phyloP scores from a whole-genome alignment of 768 basidiomycete species.

The Boletus barrowsii region DNA sequence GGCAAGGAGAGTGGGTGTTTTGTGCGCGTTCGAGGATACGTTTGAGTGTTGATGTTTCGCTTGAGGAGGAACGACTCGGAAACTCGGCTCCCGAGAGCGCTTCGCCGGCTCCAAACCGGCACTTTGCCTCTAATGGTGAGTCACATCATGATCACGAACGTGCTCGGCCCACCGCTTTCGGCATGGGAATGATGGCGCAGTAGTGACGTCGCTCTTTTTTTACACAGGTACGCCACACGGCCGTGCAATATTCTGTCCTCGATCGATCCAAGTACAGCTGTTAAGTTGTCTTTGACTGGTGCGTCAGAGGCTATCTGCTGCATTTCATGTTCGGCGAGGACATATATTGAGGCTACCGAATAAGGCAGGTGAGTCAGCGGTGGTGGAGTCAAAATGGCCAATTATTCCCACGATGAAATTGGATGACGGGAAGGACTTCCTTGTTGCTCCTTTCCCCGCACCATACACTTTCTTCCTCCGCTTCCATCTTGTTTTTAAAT shows the following conservation, averaged over 20 bases:
- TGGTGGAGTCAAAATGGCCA: background rate
- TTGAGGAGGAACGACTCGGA: background rate
- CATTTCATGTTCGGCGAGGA: too few relatives aligned
- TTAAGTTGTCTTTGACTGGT: too few relatives aligned
- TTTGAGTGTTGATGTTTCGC: background rate
- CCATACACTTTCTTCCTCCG: background rate
- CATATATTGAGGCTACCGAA: too few relatives aligned
- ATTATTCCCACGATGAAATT: conserved; percentile 19
- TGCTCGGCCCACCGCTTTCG: background rate
- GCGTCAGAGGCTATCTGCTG: too few relatives aligned
- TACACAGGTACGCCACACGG: background rate
- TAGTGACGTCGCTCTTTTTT: background rate
- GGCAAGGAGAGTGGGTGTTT: too few relatives aligned
- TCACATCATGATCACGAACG: background rate
- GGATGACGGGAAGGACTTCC: conserved; percentile 6
- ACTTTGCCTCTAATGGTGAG: too few relatives aligned
- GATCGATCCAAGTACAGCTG: too few relatives aligned
- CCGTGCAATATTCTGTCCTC: background rate
- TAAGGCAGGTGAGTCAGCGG: background rate
- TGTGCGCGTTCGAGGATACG: too few relatives aligned
- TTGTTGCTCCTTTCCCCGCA: conserved; percentile 17
- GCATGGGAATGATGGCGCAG: background rate
- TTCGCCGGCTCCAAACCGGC: background rate
- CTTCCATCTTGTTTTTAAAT: background rate
- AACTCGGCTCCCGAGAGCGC: background rate